Evolutionary conservation across 176 grass and related monocot genomes (phyloP).

Genomic region (Carex parvula): DNA sequence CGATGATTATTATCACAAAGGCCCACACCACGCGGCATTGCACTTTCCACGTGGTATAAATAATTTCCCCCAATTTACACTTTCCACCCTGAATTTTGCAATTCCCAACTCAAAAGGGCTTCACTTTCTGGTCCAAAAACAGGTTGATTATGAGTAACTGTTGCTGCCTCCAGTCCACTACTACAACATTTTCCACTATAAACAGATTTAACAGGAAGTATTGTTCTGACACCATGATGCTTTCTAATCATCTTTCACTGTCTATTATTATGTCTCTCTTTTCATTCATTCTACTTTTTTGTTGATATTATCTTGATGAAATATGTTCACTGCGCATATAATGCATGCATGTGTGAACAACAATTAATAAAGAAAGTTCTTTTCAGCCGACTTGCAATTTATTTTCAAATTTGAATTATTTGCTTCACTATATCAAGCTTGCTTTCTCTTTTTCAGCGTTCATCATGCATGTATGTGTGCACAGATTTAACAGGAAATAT

Average conservation of each 20-base stretch:
- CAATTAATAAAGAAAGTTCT: conserved; percentile 10
- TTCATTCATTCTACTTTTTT: background rate
- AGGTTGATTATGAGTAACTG: conserved; percentile 22
- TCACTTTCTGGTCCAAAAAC: background rate
- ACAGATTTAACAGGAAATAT: too few relatives aligned
- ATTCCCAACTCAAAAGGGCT: conserved; percentile 4
- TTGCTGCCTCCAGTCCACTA: background rate
- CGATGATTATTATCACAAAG: background rate
- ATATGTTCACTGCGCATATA: background rate
- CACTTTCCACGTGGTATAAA: background rate
- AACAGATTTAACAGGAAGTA: background rate
- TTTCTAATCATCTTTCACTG: conserved; percentile 8
- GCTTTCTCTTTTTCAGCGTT: background rate
- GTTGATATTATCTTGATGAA: conserved; percentile 9
- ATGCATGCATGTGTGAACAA: background rate
- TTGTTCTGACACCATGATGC: conserved; percentile 13
- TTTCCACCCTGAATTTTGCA: conserved; percentile 18
- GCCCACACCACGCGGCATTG: background rate
- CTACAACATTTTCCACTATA: conserved; percentile 18
- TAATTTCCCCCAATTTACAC: background rate
- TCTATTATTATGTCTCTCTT: background rate
- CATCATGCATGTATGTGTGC: background rate
- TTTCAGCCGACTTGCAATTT: background rate
- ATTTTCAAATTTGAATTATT: background rate
- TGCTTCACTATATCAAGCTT: background rate